Evolutionary conservation across 495 filamentous ascomycete genomes (phyloP).

Genomic region (Penicillium lividum): DNA sequence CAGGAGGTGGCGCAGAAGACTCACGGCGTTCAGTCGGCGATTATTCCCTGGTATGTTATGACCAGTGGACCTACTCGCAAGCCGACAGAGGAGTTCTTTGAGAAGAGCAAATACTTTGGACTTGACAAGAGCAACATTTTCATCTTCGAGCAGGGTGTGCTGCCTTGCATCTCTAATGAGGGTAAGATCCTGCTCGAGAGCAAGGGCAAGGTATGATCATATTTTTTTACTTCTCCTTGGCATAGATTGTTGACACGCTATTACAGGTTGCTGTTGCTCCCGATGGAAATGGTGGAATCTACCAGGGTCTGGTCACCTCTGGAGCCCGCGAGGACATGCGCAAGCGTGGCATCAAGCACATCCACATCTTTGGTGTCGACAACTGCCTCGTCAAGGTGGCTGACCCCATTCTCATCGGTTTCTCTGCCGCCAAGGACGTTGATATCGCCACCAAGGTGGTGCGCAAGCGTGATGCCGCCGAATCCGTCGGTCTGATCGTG

Average conservation of each 20-base stretch:
- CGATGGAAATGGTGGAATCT: slow-evolving; percentile 98
- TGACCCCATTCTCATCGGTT: slow-evolving; percentile 94
- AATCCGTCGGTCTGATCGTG: slow-evolving; percentile 93
- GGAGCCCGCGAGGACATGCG: slow-evolving; percentile 87
- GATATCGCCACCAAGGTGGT: slow-evolving; percentile 99
- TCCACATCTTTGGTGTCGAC: slow-evolving; percentile 97
- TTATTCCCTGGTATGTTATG: slow-evolving; percentile 99
- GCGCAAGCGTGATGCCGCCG: slow-evolving; percentile 94
- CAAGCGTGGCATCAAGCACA: slow-evolving; percentile 85
- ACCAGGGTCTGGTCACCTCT: slow-evolving; percentile 82
- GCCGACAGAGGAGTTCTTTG: slow-evolving; percentile 91
- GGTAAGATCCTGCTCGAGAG: slow-evolving; percentile 94
- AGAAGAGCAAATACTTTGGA: slow-evolving; percentile 87
- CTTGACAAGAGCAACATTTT: slow-evolving; percentile 79
- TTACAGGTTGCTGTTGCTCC: slow-evolving; percentile 83
- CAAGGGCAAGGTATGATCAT: slow-evolving; percentile 70
- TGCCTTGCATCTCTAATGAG: slow-evolving; percentile 96
- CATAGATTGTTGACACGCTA: neutral
- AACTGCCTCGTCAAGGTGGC: slow-evolving; percentile 99
- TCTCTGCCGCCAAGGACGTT: slow-evolving; percentile 82
- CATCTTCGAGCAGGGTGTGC: slow-evolving; percentile 95
- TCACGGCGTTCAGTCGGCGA: slow-evolving; percentile 62
- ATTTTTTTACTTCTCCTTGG: neutral
- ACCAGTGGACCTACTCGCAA: slow-evolving; percentile 94
- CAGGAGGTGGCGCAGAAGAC: slow-evolving; percentile 77